phyloP scores from a whole-genome alignment of 1,139 yeast species.

The Diutina rugosa region DNA sequence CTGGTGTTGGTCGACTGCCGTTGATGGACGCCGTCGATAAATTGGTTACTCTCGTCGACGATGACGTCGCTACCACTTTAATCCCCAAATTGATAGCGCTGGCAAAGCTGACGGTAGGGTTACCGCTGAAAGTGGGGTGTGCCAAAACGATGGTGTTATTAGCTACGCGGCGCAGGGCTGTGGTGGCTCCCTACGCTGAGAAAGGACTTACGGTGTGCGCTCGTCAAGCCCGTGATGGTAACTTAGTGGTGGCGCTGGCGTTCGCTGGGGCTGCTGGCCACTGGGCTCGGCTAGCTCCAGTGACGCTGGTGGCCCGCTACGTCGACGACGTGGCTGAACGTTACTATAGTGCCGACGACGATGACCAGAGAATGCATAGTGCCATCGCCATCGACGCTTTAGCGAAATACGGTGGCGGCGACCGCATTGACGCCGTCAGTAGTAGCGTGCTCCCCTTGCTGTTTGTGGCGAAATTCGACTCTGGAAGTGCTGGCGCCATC shows the following conservation, averaged over 20 bases:
- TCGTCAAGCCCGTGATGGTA: constrained; percentile 54
- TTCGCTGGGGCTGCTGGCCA: constrained; percentile 80
- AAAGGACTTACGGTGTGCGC: constrained; percentile 43
- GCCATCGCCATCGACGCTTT: constrained; percentile 57
- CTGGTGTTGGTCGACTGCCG: constrained; percentile 69
- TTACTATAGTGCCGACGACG: constrained; percentile 47
- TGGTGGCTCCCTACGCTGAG: constrained; percentile 50
- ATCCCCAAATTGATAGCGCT: constrained; percentile 30
- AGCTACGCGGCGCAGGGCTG: constrained; percentile 41
- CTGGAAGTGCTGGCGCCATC: constrained; percentile 9
- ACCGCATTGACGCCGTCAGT: constrained; percentile 52
- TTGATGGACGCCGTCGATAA: constrained; percentile 80
- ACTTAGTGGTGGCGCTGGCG: constrained; percentile 59
- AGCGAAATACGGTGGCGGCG: constrained; percentile 51
- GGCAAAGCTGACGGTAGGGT: constrained; percentile 63
- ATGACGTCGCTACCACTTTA: constrained; percentile 11
- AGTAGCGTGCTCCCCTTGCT: constrained; percentile 60
- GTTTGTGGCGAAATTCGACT: constrained; percentile 66
- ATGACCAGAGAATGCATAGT: constrained; percentile 36
- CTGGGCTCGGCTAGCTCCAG: constrained; percentile 48
- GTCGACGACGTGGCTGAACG: constrained; percentile 35
- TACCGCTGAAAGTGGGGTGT: constrained; percentile 86
- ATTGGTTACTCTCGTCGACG: constrained; percentile 33
- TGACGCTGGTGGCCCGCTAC: constrained; percentile 42
- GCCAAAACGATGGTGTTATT: constrained; percentile 63